phyloP scores from a whole-genome alignment of 768 basidiomycete species.

The Serendipita sp. region DNA sequence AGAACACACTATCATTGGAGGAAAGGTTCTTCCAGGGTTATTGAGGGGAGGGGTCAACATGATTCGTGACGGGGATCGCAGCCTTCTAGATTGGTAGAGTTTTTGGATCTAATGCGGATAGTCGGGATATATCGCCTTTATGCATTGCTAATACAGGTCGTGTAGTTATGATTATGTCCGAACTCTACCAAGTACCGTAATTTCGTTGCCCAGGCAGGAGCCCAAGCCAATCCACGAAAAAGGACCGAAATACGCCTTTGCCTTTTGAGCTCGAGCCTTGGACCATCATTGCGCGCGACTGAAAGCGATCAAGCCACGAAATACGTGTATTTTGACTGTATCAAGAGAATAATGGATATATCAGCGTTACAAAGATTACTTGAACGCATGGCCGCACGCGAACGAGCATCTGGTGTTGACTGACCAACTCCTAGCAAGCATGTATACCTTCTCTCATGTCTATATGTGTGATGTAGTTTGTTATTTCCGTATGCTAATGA shows the following conservation, averaged over 20 bases:
- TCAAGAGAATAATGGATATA: neutral
- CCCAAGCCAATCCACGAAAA: neutral
- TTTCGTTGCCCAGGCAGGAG: neutral
- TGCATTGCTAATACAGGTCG: too few relatives aligned
- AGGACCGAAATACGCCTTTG: too few relatives aligned
- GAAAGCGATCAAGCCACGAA: too few relatives aligned
- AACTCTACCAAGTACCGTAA: neutral
- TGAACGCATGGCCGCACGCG: neutral
- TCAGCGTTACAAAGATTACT: constrained; percentile 7
- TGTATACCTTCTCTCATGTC: constrained; percentile 12
- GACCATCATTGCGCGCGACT: too few relatives aligned
- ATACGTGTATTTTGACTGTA: too few relatives aligned
- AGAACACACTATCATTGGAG: constrained; percentile 71
- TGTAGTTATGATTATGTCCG: too few relatives aligned
- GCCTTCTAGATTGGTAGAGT: constrained; percentile 19
- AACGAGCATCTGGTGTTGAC: constrained; percentile 28
- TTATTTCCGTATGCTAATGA: constrained; percentile 9
- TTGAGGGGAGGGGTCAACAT: constrained; percentile 80
- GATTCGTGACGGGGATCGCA: constrained; percentile 15
- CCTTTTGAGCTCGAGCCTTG: too few relatives aligned
- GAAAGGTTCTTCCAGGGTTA: constrained; percentile 69
- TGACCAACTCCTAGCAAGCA: constrained; percentile 61
- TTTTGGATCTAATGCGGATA: neutral
- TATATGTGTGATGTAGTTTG: constrained; percentile 1
- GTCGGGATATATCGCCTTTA: too few relatives aligned